Base-by-base conservation (phyloP, 2,329 filamentous ascomycete genomes). In the Helotiales sp. region DNA sequence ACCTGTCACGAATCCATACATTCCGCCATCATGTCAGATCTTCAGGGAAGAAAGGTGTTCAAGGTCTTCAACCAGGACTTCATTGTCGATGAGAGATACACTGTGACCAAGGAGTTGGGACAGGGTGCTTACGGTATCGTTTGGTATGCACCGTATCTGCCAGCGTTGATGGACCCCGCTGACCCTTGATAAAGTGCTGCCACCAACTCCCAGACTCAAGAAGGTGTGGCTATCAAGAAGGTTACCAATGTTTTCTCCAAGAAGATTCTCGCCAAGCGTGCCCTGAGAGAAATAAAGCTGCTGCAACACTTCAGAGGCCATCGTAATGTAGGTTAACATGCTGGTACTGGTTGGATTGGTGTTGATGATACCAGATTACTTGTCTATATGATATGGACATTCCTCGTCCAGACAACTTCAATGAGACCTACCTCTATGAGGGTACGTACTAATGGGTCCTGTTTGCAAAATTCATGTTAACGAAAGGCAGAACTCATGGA, bases 201-300 rank as follows among this genome's bases (percentile, higher is more conserved):
- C 64, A 92, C 93, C 73, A 97, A 98, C 85, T 90, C 89, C 78
- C 89, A 93, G 80, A 96, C 92, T 34, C 91, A 89, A 77, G 96
- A 99, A 79, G 94, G 95, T 47, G 94, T 99, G 70, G 96, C 96
- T 76, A 96, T 99, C 85, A 99, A 99, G 83, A 99, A 99, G 83
- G 93, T 99, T 79, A 99, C 96, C 84, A 99, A 99, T 91, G 95
- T 99, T 76, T 99, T 99, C 82, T 97, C 93, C 87, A 99, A 99
- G 85, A 98, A 98, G 89, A 99, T 99, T 75, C 87, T 99, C 73
- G 96, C 96, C 76, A 99, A 99, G 89, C 92, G 96, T 78, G 96
- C 96, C 59, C 82, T 99, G 85, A 90, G 96, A 80, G 96, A 99
- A 84, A 98, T 99, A 83, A 99, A 98, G 87, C 87, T 99, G 74